Conservation (phyloP, 2,329 filamentous ascomycete genomes). For the Stemphylium lycopersici region DNA sequence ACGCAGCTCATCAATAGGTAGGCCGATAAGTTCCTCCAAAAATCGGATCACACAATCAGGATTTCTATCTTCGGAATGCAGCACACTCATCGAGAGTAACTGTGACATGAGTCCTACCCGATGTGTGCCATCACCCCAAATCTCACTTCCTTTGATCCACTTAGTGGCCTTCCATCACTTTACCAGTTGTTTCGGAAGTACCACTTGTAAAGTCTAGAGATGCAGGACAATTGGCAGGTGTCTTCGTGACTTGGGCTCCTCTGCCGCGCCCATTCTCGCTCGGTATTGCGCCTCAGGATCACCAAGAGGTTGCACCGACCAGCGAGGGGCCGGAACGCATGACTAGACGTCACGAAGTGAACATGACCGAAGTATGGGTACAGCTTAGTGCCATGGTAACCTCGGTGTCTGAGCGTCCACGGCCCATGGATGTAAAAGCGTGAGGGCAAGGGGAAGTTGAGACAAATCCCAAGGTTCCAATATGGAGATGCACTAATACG, state of each 20-base stretch:
- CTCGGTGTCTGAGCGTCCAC: background rate
- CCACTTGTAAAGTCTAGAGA: too few species aligned
- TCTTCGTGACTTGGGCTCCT: background rate
- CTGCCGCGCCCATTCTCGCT: background rate
- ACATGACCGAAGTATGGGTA: background rate
- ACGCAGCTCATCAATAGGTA: background rate
- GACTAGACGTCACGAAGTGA: background rate
- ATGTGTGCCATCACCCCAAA: too few species aligned
- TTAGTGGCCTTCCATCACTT: too few species aligned
- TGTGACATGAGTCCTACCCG: too few species aligned
- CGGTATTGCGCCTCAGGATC: background rate
- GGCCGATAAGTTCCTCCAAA: background rate
- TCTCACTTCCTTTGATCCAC: too few species aligned
- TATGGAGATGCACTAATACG: constrained; percentile 6
- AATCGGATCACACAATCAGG: background rate
- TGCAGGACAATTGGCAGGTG: too few species aligned
- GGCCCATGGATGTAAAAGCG: background rate
- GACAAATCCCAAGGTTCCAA: background rate
- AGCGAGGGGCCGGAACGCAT: background rate
- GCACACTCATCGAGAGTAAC: too few species aligned
- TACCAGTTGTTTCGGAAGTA: too few species aligned
- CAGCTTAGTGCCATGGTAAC: background rate
- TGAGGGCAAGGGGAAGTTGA: too few species aligned
- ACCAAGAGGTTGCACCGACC: background rate
- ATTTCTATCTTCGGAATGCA: background rate